Base-by-base conservation (phyloP, 2,329 filamentous ascomycete genomes). In the Fusarium tricinctum region DNA sequence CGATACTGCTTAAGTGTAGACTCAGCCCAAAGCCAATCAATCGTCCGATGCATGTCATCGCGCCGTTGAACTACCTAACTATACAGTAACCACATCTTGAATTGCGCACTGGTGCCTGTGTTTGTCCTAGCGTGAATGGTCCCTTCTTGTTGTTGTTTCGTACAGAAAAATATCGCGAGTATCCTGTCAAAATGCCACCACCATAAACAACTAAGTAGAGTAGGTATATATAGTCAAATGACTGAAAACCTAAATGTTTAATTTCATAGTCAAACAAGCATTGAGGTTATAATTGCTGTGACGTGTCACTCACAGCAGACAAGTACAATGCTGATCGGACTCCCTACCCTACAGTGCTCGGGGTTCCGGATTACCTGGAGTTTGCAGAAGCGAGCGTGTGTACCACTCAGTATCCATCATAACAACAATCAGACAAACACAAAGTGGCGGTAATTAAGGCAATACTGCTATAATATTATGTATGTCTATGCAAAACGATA, bases 391-490 rank as follows among this genome's bases (percentile, higher is more conserved):
- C 3, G 14, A 33, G 5, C 6, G 7, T 33, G 5, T 33, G 14
- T 26, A 26, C 9, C 8, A 26, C 26, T 8, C 9, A 26, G 26
- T 26, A 26, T 26, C 26, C 8, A 26, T 10, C 8, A 26, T 10
- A 26, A 26, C 26, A 26, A 26, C 8, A 26, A 26, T 26, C 4
- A 10, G 7, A 20, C 15, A 8, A n/a, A 28, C 30, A 15, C 15
- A 35, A 17, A 15, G 13, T 28, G 15, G 32, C 19, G 12, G 19
- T 9, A 3, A n/a, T 13, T 26, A 43, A 51, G 26, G 15, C 30
- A 35, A 45, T 30, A 14, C n/a, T 40, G 40, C 32, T 28, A 26
- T 50, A 42, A 53, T 23, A 63, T 59, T 50, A 68, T 40, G n/a
- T 58, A 20, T 40, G 17, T 59, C 3, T 61, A 45, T 48, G 39